Evolutionary conservation across 2,329 filamentous ascomycete genomes (phyloP).

Genomic region (Sphaerostilbella broomeana): DNA sequence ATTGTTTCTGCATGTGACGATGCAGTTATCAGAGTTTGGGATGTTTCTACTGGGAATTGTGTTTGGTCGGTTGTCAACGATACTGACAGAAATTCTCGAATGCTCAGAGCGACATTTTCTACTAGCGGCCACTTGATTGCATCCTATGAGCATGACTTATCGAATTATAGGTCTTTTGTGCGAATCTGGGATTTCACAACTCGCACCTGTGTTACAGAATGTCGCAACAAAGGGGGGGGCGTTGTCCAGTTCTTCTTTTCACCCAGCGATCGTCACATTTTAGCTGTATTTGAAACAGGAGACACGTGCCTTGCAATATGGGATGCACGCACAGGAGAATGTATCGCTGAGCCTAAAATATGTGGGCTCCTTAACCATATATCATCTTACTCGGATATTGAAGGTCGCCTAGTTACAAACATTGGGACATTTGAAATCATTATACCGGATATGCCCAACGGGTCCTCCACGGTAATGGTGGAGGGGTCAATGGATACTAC

Average conservation of each 20-base stretch:
- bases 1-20: neutral
- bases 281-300: neutral
- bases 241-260: slow-evolving; percentile 3
- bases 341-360: neutral
- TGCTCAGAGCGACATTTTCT: too few species aligned
- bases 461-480: neutral
- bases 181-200: neutral
- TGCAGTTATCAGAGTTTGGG: neutral
- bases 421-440: slow-evolving; percentile 1
- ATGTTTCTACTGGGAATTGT: neutral
- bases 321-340: neutral
- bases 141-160: too few species aligned
- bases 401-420: slow-evolving; percentile 4
- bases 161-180: too few species aligned
- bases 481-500: too few species aligned
- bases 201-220: neutral
- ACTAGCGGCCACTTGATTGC: too few species aligned
- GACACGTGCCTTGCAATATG: neutral
- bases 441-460: neutral
- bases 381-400: slow-evolving; percentile 1
- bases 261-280: neutral
- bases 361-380: slow-evolving; percentile 3
- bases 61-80: too few species aligned
- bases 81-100: too few species aligned
- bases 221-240: too few species aligned